Percentiles rank a stretch among this genome's conserved stretches.
These are phyloP conservation scores for Aciculosporium take DNA, from an alignment of 2,329 filamentous ascomycete genomes.

Conservation along the genomic window DNA sequence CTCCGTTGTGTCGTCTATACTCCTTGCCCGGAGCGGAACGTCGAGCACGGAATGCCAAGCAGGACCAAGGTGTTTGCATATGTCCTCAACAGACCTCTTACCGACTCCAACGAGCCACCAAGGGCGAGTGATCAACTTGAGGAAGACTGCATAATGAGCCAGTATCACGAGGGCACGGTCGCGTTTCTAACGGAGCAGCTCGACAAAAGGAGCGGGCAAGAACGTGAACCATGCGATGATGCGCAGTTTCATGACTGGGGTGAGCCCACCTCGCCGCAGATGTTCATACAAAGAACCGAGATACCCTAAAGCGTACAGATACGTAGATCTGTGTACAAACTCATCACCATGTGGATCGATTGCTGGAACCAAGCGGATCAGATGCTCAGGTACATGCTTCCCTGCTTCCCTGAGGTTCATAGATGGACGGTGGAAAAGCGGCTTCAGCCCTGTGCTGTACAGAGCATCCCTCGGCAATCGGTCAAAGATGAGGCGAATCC, in stretches of 20 bases:
- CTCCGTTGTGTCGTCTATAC: slow-evolving; percentile 18
- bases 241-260: slow-evolving; percentile 31
- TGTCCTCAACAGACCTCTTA: slow-evolving; percentile 30
- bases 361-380: slow-evolving; percentile 34
- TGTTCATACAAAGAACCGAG: slow-evolving; percentile 38
- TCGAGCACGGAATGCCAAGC: slow-evolving; percentile 19
- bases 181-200: slow-evolving; percentile 25
- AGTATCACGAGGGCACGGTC: slow-evolving; percentile 37
- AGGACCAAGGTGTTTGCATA: slow-evolving; percentile 24
- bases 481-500: slow-evolving; percentile 34
- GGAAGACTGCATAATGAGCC: slow-evolving; percentile 37
- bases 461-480: slow-evolving; percentile 14
- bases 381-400: slow-evolving; percentile 29
- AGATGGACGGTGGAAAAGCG: slow-evolving; percentile 34
- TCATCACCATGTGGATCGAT: slow-evolving; percentile 30
- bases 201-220: slow-evolving; percentile 28
- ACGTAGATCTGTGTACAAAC: slow-evolving; percentile 22
- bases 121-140: slow-evolving; percentile 25
- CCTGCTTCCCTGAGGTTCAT: slow-evolving; percentile 30
- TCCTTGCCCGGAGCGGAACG: slow-evolving; percentile 22
- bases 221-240: slow-evolving; percentile 41
- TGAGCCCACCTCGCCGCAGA: slow-evolving; percentile 27
- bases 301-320: slow-evolving; percentile 32
- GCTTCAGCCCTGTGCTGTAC: slow-evolving; percentile 27
- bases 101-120: slow-evolving; percentile 40